Percentiles rank a stretch among this genome's conserved stretches.
These are phyloP conservation scores for Malus orientalis DNA, from an alignment of 306 rosid species.

Conservation along the genomic window DNA sequence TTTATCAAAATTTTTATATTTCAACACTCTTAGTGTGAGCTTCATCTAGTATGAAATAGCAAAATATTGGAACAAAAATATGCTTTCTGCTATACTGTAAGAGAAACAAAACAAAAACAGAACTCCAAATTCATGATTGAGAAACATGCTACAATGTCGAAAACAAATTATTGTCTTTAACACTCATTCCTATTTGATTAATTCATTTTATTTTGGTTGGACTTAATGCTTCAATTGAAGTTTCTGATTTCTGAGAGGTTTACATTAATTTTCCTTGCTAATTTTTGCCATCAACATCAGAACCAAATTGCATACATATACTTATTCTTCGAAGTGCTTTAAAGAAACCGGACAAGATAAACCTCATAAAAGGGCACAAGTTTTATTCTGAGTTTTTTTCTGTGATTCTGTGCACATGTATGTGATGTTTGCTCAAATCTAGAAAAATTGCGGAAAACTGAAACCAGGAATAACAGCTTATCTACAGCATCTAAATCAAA, in stretches of 20 bases:
- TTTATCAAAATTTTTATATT: no score
- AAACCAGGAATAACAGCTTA: not conserved
- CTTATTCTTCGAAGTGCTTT: not conserved
- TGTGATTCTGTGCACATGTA: not conserved
- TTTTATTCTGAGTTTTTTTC: not conserved
- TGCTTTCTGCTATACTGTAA: not conserved
- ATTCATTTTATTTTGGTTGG: not conserved
- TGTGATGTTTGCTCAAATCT: not conserved
- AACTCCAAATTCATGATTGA: not conserved
- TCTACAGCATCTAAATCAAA: not conserved
- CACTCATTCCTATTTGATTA: not conserved
- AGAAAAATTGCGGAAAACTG: not conserved
- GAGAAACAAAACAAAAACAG: not conserved
- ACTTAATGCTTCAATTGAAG: not conserved
- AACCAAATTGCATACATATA: not conserved
- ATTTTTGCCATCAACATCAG: not conserved
- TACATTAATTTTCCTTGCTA: not conserved
- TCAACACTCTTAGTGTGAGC: no score
- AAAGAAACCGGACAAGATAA: not conserved
- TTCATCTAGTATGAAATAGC: not conserved
- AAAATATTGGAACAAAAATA: not conserved
- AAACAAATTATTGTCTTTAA: not conserved
- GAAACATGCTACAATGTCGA: not conserved
- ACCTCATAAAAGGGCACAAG: not conserved
- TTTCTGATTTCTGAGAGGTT: not conserved